These are phyloP conservation scores for Cenococcum geophilum DNA, from an alignment of 495 filamentous ascomycete species.

Conservation along the genomic window DNA sequence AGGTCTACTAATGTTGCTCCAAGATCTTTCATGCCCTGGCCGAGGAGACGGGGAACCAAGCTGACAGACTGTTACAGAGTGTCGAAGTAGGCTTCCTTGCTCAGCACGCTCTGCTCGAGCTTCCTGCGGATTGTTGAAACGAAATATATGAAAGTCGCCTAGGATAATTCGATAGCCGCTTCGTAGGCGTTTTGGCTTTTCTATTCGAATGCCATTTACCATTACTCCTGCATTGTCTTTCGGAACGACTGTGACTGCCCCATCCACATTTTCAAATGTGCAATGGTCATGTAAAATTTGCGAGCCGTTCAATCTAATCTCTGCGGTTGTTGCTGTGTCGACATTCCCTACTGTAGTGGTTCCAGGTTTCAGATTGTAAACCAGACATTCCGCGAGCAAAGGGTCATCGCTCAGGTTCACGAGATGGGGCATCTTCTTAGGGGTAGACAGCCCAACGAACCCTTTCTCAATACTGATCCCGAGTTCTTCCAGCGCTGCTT, in stretches of 20 bases:
- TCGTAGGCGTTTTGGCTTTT: slow-evolving; percentile 73
- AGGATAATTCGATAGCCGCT: slow-evolving; percentile 94
- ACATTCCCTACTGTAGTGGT: slow-evolving; percentile 90
- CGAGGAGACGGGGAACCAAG: slow-evolving; percentile 63
- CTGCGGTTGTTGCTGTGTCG: slow-evolving; percentile 68
- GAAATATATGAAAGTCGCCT: slow-evolving; percentile 97
- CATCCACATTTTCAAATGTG: slow-evolving; percentile 85
- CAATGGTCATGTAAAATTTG: slow-evolving; percentile 91
- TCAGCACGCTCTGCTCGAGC: slow-evolving; percentile 88
- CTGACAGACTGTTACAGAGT: slow-evolving; percentile 79
- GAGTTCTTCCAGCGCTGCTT: slow-evolving; percentile 89
- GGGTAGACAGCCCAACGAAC: slow-evolving; percentile 89
- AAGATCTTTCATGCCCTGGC: slow-evolving; percentile 62
- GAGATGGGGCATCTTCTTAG: slow-evolving; percentile 98
- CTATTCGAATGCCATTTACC: slow-evolving; percentile 89
- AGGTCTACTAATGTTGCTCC: slow-evolving; percentile 58
- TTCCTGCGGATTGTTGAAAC: slow-evolving; percentile 97
- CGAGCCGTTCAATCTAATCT: slow-evolving; percentile 90
- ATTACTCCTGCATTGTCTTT: slow-evolving; percentile 88
- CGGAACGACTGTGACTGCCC: slow-evolving; percentile 81
- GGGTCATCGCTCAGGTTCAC: slow-evolving; percentile 98
- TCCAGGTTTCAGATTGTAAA: slow-evolving; percentile 97
- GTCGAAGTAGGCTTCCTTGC: slow-evolving; percentile 70
- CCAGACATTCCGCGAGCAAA: slow-evolving; percentile 87
- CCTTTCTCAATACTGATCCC: slow-evolving; percentile 99